phyloP scores from a whole-genome alignment of 2,329 filamentous ascomycete genomes.

The Boeremia exigua region DNA sequence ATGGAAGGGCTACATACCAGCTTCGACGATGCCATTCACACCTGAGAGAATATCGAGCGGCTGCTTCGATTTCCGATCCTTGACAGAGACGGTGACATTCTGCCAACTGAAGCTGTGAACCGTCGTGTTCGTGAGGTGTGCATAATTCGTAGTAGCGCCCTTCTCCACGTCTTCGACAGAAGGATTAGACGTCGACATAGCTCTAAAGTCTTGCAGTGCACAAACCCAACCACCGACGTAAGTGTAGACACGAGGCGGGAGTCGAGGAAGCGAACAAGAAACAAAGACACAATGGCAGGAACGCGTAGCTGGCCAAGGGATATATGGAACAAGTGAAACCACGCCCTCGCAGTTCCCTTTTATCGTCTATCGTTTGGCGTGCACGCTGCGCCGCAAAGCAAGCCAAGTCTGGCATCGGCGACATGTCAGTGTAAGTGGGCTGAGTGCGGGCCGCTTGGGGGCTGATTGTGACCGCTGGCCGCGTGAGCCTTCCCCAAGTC shows the following conservation, averaged over 20 bases:
- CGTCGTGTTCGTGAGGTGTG: constrained; percentile 67
- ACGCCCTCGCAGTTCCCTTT: not conserved
- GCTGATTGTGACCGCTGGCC: not conserved
- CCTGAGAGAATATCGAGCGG: constrained; percentile 68
- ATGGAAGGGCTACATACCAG: constrained; percentile 53
- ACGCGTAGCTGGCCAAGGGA: not conserved
- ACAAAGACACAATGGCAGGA: not conserved
- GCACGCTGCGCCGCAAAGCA: not conserved
- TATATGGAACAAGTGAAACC: constrained; percentile 7
- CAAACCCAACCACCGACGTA: too few relatives aligned
- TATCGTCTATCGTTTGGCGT: not conserved
- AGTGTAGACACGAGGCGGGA: too few relatives aligned
- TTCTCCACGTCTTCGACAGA: constrained; percentile 53
- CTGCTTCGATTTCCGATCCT: constrained; percentile 70
- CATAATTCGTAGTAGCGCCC: constrained; percentile 50
- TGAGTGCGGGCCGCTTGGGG: not conserved
- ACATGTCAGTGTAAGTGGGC: constrained; percentile 5
- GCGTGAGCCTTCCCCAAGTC: not conserved
- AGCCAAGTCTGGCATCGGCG: constrained; percentile 11
- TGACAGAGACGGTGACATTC: constrained; percentile 72
- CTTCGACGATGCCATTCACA: constrained; percentile 68
- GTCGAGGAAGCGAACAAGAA: not conserved
- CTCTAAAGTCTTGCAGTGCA: too few relatives aligned
- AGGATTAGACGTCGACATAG: constrained; percentile 22
- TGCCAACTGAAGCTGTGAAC: constrained; percentile 72